Evolutionary conservation across 2,329 filamentous ascomycete species (phyloP).

Genomic region (Penicillium palitans): DNA sequence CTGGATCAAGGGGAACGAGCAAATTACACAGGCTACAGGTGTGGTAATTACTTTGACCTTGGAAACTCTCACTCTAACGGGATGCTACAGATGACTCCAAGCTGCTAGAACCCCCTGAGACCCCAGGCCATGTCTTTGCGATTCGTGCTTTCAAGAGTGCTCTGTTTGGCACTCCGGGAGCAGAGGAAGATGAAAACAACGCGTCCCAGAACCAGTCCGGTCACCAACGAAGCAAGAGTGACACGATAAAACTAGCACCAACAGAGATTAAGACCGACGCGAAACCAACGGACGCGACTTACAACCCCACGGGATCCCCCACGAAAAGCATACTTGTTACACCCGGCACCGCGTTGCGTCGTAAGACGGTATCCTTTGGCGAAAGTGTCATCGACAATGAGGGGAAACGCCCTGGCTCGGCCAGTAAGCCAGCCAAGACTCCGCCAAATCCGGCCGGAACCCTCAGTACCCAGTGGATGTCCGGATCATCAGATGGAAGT

Average conservation of each 20-base stretch:
- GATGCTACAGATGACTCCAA: conserved; percentile 47
- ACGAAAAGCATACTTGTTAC: conserved; percentile 66
- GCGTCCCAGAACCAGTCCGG: conserved; percentile 16
- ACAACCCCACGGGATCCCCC: conserved; percentile 48
- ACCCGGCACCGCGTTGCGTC: conserved; percentile 57
- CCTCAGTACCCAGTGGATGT: conserved; percentile 48
- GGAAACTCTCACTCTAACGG: not conserved
- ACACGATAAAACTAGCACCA: conserved; percentile 21
- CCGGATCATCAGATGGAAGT: conserved; percentile 34
- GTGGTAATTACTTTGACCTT: not conserved
- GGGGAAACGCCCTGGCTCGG: conserved; percentile 47
- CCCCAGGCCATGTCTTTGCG: conserved; percentile 66
- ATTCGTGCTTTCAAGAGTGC: conserved; percentile 67
- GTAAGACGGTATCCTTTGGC: conserved; percentile 63
- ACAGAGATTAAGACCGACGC: conserved; percentile 22
- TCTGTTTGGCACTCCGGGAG: conserved; percentile 63
- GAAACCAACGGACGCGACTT: conserved; percentile 26
- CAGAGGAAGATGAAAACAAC: conserved; percentile 43
- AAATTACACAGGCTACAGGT: conserved; percentile 19
- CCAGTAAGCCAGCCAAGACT: conserved; percentile 50
- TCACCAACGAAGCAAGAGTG: conserved; percentile 25
- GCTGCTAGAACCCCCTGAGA: conserved; percentile 61
- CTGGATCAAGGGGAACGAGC: conserved; percentile 29
- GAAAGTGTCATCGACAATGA: conserved; percentile 59
- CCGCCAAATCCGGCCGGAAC: conserved; percentile 48